Evolutionary conservation across 1,139 yeast species (phyloP), one percentile per base, ranked within the genome.

Genomic region (Yamadazyma triangularis): DNA sequence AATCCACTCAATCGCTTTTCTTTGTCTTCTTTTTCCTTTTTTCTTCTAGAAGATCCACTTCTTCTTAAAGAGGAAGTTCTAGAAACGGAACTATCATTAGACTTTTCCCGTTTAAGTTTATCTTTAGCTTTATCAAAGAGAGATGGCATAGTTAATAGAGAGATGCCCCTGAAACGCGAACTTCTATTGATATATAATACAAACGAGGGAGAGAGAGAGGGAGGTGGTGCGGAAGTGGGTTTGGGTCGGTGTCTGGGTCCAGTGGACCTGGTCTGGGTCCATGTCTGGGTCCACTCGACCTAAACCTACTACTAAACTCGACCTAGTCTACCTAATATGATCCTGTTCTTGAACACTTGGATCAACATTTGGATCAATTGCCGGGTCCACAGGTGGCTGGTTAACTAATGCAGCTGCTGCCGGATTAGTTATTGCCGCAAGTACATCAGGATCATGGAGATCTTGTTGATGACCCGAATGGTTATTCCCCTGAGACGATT

Each of bases 271-370:
- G n/a, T n/a, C n/a, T n/a, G n/a, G n/a, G n/a, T n/a, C n/a, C n/a
- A n/a, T n/a, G n/a, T n/a, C n/a, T n/a, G n/a, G n/a, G n/a, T n/a
- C n/a, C n/a, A n/a, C n/a, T n/a, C n/a, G n/a, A n/a, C n/a, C n/a
- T n/a, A n/a, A n/a, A n/a, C n/a, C n/a, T n/a, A n/a, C n/a, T n/a
- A n/a, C n/a, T n/a, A n/a, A n/a, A n/a, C n/a, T n/a, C 15, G 42
- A 28, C 53, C 29, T 16, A 18, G 67, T 49, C n/a, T n/a, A n/a
- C 53, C 29, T 16, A 18, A 66, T 49, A 40, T 64, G 70, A 44
- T 64, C 70, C 38, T 64, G 70, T 21, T 63, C 70, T 41, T 58
- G 70, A 22, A 64, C 71, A 38, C 63, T 62, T 6, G 70, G 20
- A 9, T 18, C 20, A 26, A 67, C 71, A 38, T 61, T 65, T 9